A percentile compares a stretch with the other conserved stretches of the same genome.
phyloP scores from a whole-genome alignment of 2,329 filamentous ascomycete genomes.

The Arthrobotrys iridis region DNA sequence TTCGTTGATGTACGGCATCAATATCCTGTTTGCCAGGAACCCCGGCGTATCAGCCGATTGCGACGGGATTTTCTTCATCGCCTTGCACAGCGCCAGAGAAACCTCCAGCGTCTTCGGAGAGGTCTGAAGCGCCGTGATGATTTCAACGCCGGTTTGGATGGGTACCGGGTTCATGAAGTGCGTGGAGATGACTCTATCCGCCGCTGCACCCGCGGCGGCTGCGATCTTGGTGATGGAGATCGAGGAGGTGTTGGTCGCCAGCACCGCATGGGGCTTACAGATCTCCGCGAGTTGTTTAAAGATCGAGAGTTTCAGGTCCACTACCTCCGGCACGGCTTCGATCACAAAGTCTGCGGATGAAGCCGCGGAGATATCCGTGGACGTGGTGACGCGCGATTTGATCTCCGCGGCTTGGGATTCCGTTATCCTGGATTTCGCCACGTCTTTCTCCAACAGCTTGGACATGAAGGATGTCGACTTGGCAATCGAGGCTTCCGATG shows the following conservation, averaged over 20 bases:
- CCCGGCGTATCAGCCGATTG: slow-evolving; percentile 89
- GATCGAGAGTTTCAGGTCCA: slow-evolving; percentile 84
- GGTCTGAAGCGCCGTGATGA: slow-evolving; percentile 93
- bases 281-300: slow-evolving; percentile 84
- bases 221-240: slow-evolving; percentile 98
- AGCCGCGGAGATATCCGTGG: slow-evolving; percentile 79
- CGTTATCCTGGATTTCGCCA: slow-evolving; percentile 84
- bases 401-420: slow-evolving; percentile 80
- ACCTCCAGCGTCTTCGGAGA: slow-evolving; percentile 81
- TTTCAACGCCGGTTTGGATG: slow-evolving; percentile 95
- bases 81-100: slow-evolving; percentile 84
- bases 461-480: slow-evolving; percentile 90
- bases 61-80: slow-evolving; percentile 92
- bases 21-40: slow-evolving; percentile 93
- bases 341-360: slow-evolving; percentile 94
- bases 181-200: slow-evolving; percentile 87
- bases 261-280: slow-evolving; percentile 83
- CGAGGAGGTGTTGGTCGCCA: slow-evolving; percentile 98
- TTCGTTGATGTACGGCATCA: slow-evolving; percentile 99
- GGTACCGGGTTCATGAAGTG: slow-evolving; percentile 99
- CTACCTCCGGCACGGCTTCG: slow-evolving; percentile 91
- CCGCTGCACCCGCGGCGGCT: slow-evolving; percentile 76
- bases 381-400: slow-evolving; percentile 74
- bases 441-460: slow-evolving; percentile 91
- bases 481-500: slow-evolving; percentile 81